phyloP scores from a whole-genome alignment of 2,329 filamentous ascomycete genomes.

The Beauveria caledonica region DNA sequence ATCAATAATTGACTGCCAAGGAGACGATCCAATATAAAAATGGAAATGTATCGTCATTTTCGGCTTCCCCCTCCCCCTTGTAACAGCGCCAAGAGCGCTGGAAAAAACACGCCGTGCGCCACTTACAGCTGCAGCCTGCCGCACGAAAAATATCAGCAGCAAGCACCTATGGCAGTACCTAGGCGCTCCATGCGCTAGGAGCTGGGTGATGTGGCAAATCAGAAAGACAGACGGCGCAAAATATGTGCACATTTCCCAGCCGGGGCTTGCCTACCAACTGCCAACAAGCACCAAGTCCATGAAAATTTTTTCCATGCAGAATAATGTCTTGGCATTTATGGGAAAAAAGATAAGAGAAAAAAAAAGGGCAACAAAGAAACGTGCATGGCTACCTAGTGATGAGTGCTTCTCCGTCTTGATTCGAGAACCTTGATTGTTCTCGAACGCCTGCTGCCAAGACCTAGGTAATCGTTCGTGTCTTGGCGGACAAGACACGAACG shows the following conservation, averaged over 20 bases:
- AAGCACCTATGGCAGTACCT: no score
- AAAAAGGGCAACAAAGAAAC: no score
- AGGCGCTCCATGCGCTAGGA: background rate
- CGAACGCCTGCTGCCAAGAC: constrained; percentile 2
- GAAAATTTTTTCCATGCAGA: no score
- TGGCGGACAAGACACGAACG: background rate
- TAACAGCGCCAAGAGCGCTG: constrained; percentile 3
- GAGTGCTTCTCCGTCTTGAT: no score
- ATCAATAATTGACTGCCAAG: background rate
- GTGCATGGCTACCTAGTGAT: no score
- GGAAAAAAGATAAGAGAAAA: background rate
- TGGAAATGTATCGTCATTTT: background rate
- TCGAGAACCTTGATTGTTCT: background rate
- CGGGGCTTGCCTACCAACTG: no score
- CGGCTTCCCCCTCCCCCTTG: background rate
- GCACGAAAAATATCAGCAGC: background rate
- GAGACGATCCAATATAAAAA: no score
- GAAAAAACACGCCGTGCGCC: background rate
- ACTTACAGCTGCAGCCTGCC: background rate
- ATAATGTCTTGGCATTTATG: background rate
- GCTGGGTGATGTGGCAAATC: no score
- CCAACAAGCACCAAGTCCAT: no score
- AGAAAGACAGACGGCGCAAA: no score
- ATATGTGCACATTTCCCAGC: no score
- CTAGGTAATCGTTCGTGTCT: background rate